Base-by-base conservation (phyloP, 2,329 filamentous ascomycete genomes). In the Macroventuria anomochaeta region DNA sequence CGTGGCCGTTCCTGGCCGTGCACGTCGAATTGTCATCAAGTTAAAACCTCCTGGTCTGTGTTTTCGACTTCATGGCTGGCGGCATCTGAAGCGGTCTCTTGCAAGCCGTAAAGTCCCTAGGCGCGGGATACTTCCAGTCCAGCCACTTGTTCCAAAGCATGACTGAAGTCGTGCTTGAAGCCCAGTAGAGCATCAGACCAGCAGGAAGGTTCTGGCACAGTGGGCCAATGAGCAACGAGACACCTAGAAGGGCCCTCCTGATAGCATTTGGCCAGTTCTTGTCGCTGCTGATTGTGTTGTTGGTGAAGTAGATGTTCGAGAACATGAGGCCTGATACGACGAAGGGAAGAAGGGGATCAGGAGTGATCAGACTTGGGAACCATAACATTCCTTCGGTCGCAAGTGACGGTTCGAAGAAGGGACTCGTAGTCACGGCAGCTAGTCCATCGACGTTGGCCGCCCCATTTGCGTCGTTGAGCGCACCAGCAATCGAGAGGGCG, bases 321-420 rank as follows among this genome's bases (percentile, higher is more conserved):
- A 85, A 68, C 52, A 85, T 80, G 4, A 79, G 73, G 0, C 70
- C 75, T 0, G 79, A 80, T 18, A 85, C 73, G 3, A 80, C 52
- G 33, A 79, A 74, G 0, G 83, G 82, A 1, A 86, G 73, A 2
- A 77, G 78, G 0, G 83, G 77, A 60, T 88, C 85, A 7, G 81
- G 72, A 0, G 76, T 63, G 5, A 83, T 72, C 12, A 88, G 77
- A 64, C 87, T 77, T 1, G 80, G 77, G 50, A 86, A 86, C 85
- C 85, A 88, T 2, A 85, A 73, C 3, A 80, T 77, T n/a, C 85
- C 85, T 71, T 86, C 85, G 7, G 68, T 77, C 5, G 79, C 77
- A 13, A 88, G 71, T 4, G 79, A 77, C 3, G 79, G 78, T 58
- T 85, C 81, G 26, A 80, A 69, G 63, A 69, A 74, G 6, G 51